phyloP scores from a whole-genome alignment of 345 rosid species.

The Kandelia obovata region DNA sequence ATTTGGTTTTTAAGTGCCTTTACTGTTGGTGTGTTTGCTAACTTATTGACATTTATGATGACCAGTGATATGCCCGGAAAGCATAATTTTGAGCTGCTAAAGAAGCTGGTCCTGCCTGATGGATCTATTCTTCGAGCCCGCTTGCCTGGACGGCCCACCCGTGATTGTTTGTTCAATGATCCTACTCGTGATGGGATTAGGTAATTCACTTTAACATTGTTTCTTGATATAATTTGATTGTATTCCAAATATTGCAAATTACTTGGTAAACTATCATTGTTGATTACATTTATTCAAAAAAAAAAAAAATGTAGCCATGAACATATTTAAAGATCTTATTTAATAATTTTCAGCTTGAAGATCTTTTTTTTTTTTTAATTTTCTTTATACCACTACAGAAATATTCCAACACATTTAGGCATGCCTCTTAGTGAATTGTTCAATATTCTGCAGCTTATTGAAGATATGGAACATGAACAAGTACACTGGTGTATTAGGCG shows the following conservation, averaged over 20 bases:
- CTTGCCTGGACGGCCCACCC: conserved; percentile 89
- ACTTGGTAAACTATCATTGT: too few relatives aligned
- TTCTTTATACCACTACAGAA: too few relatives aligned
- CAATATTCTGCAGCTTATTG: conserved; percentile 55
- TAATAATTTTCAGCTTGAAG: not conserved
- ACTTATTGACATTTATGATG: conserved; percentile 2
- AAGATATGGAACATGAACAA: conserved; percentile 99
- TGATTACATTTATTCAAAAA: too few relatives aligned
- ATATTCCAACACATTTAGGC: not conserved
- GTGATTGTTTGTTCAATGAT: conserved; percentile 76
- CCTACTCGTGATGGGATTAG: conserved; percentile 86
- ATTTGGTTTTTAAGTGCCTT: not conserved
- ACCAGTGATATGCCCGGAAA: conserved; percentile 90
- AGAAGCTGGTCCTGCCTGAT: conserved; percentile 80
- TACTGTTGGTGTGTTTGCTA: not conserved
- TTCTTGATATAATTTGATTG: not conserved
- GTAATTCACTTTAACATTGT: conserved; percentile 29
- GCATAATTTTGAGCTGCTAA: conserved; percentile 75
- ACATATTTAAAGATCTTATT: too few relatives aligned
- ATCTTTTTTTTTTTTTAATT: too few relatives aligned
- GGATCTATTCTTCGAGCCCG: conserved; percentile 82
- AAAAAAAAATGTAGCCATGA: too few relatives aligned
- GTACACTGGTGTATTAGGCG: conserved; percentile 80
- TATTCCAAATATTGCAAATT: not conserved
- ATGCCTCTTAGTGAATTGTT: not conserved